Evolutionary conservation across 352 stramenopile species (phyloP).

Genomic region (Phytophthora megakarya): DNA sequence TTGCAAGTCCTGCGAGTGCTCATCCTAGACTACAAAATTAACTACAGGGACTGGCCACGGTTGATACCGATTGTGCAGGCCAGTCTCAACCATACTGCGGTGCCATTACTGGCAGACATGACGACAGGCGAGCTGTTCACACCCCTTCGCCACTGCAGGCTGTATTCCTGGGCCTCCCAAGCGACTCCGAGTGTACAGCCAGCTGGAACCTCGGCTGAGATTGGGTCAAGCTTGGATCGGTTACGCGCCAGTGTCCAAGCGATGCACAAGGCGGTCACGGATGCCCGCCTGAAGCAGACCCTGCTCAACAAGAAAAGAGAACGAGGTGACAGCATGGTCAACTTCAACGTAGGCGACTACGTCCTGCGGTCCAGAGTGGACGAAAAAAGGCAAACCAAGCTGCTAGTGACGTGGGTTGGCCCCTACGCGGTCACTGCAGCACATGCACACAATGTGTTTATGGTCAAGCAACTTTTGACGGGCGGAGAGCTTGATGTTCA

Average conservation of each 20-base stretch:
- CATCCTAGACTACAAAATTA: constrained; percentile 36
- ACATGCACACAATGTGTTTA: constrained; percentile 12
- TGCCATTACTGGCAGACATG: constrained; percentile 2
- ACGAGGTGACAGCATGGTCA: constrained; percentile 19
- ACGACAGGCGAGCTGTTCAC: constrained; percentile 31
- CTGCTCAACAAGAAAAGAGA: constrained; percentile 24
- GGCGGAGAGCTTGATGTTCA: constrained; percentile 24
- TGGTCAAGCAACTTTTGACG: constrained; percentile 21
- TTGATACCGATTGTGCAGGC: constrained; percentile 35
- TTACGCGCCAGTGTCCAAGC: constrained; percentile 14
- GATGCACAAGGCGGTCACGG: constrained; percentile 19
- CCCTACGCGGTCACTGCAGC: constrained; percentile 23
- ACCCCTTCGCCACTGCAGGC: neutral
- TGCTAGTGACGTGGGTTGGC: constrained; percentile 24
- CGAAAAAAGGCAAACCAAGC: constrained; percentile 17
- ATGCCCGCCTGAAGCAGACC: constrained; percentile 12
- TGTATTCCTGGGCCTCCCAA: constrained; percentile 1
- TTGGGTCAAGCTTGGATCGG: constrained; percentile 4
- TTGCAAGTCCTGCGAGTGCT: constrained; percentile 38
- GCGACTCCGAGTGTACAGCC: constrained; percentile 1
- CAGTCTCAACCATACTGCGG: constrained; percentile 35
- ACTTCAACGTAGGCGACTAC: constrained; percentile 25
- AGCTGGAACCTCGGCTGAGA: constrained; percentile 4
- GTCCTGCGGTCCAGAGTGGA: constrained; percentile 25
- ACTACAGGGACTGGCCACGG: constrained; percentile 23